Evolutionary conservation across 2,329 filamentous ascomycete genomes (phyloP).

Genomic region (Bipolaris oryzae): DNA sequence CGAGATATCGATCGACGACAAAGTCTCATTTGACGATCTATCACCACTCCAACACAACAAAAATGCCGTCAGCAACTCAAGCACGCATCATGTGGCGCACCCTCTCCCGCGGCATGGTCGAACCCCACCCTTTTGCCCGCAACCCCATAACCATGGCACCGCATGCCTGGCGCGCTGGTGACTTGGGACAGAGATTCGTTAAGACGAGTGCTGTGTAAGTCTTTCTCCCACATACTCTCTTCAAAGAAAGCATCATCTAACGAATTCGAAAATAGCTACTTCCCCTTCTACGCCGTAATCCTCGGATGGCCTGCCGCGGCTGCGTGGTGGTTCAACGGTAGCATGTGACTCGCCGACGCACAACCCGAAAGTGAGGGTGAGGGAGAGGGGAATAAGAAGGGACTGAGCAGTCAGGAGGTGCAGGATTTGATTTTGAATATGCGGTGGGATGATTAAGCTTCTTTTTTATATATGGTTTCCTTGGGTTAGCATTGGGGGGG

Average conservation of each 20-base stretch:
- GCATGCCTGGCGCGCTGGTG: slow-evolving; percentile 32
- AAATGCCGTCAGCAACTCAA: slow-evolving; percentile 42
- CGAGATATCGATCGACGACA: too few species aligned
- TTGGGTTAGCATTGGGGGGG: neutral
- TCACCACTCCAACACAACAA: slow-evolving; percentile 2
- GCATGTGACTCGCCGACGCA: slow-evolving; percentile 38
- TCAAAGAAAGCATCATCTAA: neutral
- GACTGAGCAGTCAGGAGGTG: slow-evolving; percentile 30
- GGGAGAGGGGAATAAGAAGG: neutral
- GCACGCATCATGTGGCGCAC: slow-evolving; percentile 41
- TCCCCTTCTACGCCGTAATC: slow-evolving; percentile 36
- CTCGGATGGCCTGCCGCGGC: slow-evolving; percentile 45
- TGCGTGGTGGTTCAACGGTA: slow-evolving; percentile 33
- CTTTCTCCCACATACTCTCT: neutral
- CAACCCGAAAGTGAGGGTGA: slow-evolving; percentile 10
- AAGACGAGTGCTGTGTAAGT: slow-evolving; percentile 39
- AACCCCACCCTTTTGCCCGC: slow-evolving; percentile 46
- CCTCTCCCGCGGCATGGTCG: slow-evolving; percentile 41
- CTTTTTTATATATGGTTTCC: neutral
- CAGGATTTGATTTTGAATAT: slow-evolving; percentile 36
- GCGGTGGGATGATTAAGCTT: slow-evolving; percentile 36
- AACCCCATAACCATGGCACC: slow-evolving; percentile 34
- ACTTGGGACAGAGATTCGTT: slow-evolving; percentile 29
- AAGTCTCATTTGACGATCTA: too few species aligned
- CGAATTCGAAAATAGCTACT: slow-evolving; percentile 24